phyloP scores from a whole-genome alignment of 2,329 filamentous ascomycete species.

The Colletotrichum spaethianum region DNA sequence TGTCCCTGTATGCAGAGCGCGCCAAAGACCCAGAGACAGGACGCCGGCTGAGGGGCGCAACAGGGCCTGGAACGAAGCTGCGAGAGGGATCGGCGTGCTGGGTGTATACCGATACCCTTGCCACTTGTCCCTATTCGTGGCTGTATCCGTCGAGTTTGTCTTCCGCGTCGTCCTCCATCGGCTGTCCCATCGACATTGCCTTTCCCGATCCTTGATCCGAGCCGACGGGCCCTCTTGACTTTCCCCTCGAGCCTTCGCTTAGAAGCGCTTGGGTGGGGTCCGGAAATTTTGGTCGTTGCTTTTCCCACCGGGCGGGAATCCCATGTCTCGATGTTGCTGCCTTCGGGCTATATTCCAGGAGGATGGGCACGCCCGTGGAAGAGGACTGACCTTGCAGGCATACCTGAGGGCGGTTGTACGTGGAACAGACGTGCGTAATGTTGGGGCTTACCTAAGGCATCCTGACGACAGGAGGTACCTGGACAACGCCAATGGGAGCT shows the following conservation, averaged over 20 bases:
- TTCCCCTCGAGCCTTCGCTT: background rate
- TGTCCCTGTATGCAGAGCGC: background rate
- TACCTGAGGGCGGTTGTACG: background rate
- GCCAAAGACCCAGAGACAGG: conserved; percentile 23
- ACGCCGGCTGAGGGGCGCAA: conserved; percentile 17
- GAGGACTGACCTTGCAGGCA: background rate
- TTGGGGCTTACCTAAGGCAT: background rate
- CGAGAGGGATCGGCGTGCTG: conserved; percentile 32
- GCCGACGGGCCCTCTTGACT: conserved; percentile 19
- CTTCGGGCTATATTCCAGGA: conserved; percentile 10
- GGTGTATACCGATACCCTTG: conserved; percentile 38
- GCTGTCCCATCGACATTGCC: background rate
- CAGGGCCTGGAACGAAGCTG: conserved; percentile 36
- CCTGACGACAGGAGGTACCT: background rate
- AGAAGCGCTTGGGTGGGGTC: conserved; percentile 13
- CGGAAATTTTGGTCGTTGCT: conserved; percentile 12
- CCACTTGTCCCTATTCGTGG: background rate
- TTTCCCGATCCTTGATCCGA: conserved; percentile 12
- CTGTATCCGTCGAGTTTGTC: background rate
- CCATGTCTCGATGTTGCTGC: background rate
- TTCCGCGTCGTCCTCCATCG: background rate
- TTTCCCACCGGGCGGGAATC: conserved; percentile 5
- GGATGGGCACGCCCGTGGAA: background rate
- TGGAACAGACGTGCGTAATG: background rate
- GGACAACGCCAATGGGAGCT: background rate